phyloP scores from a whole-genome alignment of 2,329 filamentous ascomycete genomes.

The Basipetospora chlamydospora region DNA sequence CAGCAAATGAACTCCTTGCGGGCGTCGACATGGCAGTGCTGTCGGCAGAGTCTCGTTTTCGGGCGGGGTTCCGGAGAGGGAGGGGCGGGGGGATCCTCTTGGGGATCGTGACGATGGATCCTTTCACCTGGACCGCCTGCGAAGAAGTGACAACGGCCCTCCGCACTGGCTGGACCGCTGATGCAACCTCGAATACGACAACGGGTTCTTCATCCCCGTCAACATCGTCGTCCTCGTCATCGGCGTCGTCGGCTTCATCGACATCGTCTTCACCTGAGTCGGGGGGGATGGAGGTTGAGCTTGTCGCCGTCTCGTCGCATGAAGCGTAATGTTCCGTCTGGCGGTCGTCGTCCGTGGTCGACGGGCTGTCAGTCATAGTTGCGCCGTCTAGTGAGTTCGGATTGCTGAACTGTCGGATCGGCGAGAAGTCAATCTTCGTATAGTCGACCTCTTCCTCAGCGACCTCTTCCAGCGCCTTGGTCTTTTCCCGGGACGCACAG shows the following conservation, averaged over 20 bases:
- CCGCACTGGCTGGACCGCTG: conserved; percentile 34
- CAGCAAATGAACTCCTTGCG: neutral
- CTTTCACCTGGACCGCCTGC: conserved; percentile 55
- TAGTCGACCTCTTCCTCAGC: conserved; percentile 38
- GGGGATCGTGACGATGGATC: conserved; percentile 70
- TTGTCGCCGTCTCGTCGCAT: conserved; percentile 9
- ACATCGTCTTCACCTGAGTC: conserved; percentile 14
- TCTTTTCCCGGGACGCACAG: conserved; percentile 22
- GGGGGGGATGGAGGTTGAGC: conserved; percentile 8
- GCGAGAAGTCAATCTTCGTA: conserved; percentile 40
- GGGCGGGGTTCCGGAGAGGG: conserved; percentile 59
- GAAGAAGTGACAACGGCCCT: conserved; percentile 43
- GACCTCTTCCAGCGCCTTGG: conserved; percentile 25
- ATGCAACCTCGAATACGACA: conserved; percentile 52
- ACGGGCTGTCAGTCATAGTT: conserved; percentile 8
- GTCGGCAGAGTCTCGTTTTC: conserved; percentile 18
- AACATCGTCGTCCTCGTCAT: conserved; percentile 31
- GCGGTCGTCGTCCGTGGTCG: conserved; percentile 8
- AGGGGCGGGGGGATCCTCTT: conserved; percentile 67
- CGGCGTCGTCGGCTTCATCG: conserved; percentile 24
- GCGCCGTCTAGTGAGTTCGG: conserved; percentile 20
- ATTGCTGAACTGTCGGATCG: conserved; percentile 30
- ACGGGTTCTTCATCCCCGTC: conserved; percentile 48
- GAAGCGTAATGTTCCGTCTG: neutral
- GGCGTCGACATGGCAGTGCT: neutral